Percentiles rank a stretch among this genome's conserved stretches.
phyloP scores from a whole-genome alignment of 1,139 yeast species.

The Pichia sp. region DNA sequence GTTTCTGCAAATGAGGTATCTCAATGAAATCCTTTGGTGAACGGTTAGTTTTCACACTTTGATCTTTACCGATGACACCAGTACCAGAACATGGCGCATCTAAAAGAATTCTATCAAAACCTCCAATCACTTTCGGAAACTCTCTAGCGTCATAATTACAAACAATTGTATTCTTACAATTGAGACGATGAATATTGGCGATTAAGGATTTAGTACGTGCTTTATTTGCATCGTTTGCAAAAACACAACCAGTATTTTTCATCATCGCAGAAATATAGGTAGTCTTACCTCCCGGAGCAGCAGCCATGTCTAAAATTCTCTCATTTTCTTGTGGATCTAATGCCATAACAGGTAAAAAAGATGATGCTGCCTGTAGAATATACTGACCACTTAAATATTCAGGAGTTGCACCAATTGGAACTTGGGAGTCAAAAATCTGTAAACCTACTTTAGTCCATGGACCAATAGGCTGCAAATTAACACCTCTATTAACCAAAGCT shows the following conservation, averaged over 20 bases:
- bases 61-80: conserved; percentile 98
- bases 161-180: conserved; percentile 93
- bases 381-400: conserved; percentile 98
- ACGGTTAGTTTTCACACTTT: conserved; percentile 86
- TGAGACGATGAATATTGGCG: conserved; percentile 95
- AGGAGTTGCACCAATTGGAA: conserved; percentile 99
- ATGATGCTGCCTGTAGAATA: conserved; percentile 96
- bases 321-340: conserved; percentile 93
- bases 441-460: conserved; percentile 97
- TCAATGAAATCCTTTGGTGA: conserved; percentile 95
- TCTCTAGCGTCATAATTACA: conserved; percentile 98
- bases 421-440: conserved; percentile 95
- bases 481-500: conserved; percentile 91
- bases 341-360: conserved; percentile 97
- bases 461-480: conserved; percentile 93
- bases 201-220: conserved; percentile 93
- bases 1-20: conserved; percentile 94
- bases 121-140: conserved; percentile 96
- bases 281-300: conserved; percentile 99
- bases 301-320: conserved; percentile 96
- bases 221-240: conserved; percentile 95
- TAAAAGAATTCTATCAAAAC: conserved; percentile 86
- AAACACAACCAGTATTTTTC: conserved; percentile 96
- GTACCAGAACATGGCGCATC: conserved; percentile 99
- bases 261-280: conserved; percentile 92